Base-by-base conservation (phyloP, 2,329 filamentous ascomycete species). In the Pestalotiopsis sp. region DNA sequence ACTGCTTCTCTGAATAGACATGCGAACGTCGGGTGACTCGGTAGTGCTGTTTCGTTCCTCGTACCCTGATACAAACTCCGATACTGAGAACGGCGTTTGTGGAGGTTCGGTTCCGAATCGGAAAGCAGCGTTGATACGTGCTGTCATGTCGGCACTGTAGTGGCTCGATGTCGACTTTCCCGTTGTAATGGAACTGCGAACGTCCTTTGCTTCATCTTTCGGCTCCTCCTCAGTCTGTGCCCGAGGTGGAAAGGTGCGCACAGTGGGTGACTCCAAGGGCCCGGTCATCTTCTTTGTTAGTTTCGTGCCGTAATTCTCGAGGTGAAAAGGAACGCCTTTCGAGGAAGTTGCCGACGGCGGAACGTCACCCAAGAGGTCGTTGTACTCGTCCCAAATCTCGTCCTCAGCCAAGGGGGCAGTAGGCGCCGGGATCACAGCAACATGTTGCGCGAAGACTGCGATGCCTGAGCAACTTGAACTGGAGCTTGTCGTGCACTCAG, bases 321-420 rank as follows among this genome's bases (percentile, higher is more conserved):
- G 83, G 71, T 87, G 84, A 74, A 90, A 87, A 25, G 89, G 85
- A 67, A 84, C 77, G 0, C 86, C 87, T 31, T 84, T 82, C 0
- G 89, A 90, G 0, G 88, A 89, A 1, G 85, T 86, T 4, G 85
- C 81, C 0, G 88, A 89, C 1, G 81, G 80, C 2, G 85, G 84
- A 1, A 80, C 80, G 12, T 93, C 91, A 65, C 93, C 92, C 66
- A 98, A 87, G 13, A 98, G 83, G 74, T 98, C 95, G 72, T 98
- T 91, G 76, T 97, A 98, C 79, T 97, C 95, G 65, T 95, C 91
- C 95, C 95, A 98, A 1, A 97, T 87, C 76, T 98, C 95, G 74
- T 98, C 95, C 72, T 97, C 93, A 1, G 83, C 89, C 3, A 91
- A 85, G 0, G 89, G 90, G 3, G 90, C 88, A 59, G 84, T 84